A percentile compares a stretch with the other conserved stretches of the same genome.
Conservation (phyloP, 192 early-diverging fungal species). For the Irineochytrium annulatum region DNA sequence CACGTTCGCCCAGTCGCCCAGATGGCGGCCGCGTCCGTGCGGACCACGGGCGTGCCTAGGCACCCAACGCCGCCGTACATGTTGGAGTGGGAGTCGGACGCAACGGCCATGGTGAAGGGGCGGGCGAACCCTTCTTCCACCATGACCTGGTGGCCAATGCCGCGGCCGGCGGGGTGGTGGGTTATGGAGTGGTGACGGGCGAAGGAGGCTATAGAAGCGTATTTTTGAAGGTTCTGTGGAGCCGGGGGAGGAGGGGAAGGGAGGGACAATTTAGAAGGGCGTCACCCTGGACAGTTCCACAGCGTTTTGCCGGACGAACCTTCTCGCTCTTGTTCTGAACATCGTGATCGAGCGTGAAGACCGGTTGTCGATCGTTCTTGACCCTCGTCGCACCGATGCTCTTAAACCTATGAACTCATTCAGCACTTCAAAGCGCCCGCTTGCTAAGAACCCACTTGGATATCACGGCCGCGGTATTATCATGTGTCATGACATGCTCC, state of each 20-base stretch:
- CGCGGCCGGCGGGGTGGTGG: constrained; percentile 94
- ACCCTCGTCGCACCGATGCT: constrained; percentile 86
- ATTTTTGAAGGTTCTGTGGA: constrained; percentile 77
- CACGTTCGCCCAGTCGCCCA: constrained; percentile 98
- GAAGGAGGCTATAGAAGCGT: constrained; percentile 78
- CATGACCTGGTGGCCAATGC: constrained; percentile 97
- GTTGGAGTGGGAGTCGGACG: constrained; percentile 98
- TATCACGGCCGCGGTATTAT: constrained; percentile 94
- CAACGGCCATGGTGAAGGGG: constrained; percentile 89
- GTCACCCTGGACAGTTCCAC: background rate
- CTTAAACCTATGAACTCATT: constrained; percentile 60
- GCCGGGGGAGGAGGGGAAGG: background rate
- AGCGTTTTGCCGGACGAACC: constrained; percentile 20
- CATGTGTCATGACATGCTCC: constrained; percentile 84
- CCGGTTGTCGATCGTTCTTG: constrained; percentile 72
- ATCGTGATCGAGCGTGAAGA: constrained; percentile 98
- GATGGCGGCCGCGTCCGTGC: constrained; percentile 96
- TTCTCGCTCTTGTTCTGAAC: constrained; percentile 95
- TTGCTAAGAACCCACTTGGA: constrained; percentile 71
- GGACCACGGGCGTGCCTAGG: constrained; percentile 94
- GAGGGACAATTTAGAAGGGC: background rate
- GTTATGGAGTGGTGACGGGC: constrained; percentile 74
- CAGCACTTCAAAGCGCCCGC: background rate
- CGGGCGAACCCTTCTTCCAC: constrained; percentile 97
- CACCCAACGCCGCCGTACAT: constrained; percentile 98